Evolutionary conservation across 2,329 filamentous ascomycete genomes (phyloP).

Genomic region (Trichoderma sp.): DNA sequence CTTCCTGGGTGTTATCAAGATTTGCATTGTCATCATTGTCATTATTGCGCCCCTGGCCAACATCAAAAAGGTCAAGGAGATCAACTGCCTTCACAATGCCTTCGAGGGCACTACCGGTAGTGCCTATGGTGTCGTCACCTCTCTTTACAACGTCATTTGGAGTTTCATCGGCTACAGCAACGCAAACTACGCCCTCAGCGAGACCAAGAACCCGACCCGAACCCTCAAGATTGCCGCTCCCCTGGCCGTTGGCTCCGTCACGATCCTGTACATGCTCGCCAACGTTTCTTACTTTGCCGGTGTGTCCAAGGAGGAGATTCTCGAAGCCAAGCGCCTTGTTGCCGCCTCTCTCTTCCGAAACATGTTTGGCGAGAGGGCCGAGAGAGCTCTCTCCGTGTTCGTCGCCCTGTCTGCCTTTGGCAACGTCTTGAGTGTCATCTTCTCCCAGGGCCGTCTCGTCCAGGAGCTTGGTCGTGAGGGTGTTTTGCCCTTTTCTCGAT

Average conservation of each 20-base stretch:
- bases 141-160: conserved; percentile 74
- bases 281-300: conserved; percentile 70
- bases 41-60: conserved; percentile 65
- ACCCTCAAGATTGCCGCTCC: conserved; percentile 70
- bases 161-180: conserved; percentile 71
- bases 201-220: conserved; percentile 66
- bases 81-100: conserved; percentile 64
- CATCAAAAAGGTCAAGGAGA: conserved; percentile 59
- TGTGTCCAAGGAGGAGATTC: conserved; percentile 57
- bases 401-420: conserved; percentile 70
- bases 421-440: conserved; percentile 69
- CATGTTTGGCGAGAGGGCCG: conserved; percentile 57
- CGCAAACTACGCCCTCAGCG: conserved; percentile 67
- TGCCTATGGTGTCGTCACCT: conserved; percentile 69
- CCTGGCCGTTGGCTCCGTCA: conserved; percentile 60
- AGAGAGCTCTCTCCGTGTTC: conserved; percentile 65
- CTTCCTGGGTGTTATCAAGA: conserved; percentile 66
- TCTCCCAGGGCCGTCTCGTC: conserved; percentile 68
- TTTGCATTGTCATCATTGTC: conserved; percentile 68
- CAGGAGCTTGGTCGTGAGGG: conserved; percentile 70
- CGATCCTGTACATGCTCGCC: conserved; percentile 66
- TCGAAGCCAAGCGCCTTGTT: conserved; percentile 55
- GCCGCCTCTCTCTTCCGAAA: conserved; percentile 61
- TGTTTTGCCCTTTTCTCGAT: conserved; percentile 63
- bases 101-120: conserved; percentile 69